phyloP scores from a whole-genome alignment of 208 protist species.

The Wallacemonas sp. region DNA sequence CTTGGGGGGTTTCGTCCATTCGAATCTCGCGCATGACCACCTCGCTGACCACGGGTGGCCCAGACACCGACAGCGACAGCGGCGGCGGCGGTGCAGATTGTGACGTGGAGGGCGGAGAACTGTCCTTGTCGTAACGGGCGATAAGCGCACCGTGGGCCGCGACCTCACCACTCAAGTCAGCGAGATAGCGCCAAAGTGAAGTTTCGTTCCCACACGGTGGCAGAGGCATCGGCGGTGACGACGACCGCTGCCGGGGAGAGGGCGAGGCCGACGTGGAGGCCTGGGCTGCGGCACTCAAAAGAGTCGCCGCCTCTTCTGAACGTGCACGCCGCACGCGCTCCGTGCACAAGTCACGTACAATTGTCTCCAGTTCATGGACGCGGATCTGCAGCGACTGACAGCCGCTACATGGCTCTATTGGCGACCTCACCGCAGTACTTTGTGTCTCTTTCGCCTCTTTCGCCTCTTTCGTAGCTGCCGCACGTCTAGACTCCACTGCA shows the following conservation, averaged over 20 bases:
- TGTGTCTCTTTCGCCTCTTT: too few species aligned
- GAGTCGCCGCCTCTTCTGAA: neutral
- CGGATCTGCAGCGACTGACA: neutral
- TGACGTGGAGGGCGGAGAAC: too few species aligned
- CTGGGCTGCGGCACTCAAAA: conserved; percentile 1
- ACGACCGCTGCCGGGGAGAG: neutral
- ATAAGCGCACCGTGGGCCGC: neutral
- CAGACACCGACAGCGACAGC: neutral
- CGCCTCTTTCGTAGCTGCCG: neutral
- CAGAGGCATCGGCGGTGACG: neutral
- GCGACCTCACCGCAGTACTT: too few species aligned
- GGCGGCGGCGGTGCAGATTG: neutral
- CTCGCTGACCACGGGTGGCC: neutral
- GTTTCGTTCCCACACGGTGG: neutral
- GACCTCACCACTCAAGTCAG: neutral
- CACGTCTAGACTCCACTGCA: neutral
- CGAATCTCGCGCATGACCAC: neutral
- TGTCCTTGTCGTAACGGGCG: neutral
- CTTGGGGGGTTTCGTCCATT: conserved; percentile 8
- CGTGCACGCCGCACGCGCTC: neutral
- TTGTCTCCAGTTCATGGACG: neutral
- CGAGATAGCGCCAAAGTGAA: neutral
- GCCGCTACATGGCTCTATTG: neutral
- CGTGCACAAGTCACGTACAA: neutral
- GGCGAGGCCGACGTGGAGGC: neutral